Percentiles rank a stretch among this genome's conserved stretches.
Conservation (phyloP, 495 filamentous ascomycete species). For the Cercophora samala region DNA sequence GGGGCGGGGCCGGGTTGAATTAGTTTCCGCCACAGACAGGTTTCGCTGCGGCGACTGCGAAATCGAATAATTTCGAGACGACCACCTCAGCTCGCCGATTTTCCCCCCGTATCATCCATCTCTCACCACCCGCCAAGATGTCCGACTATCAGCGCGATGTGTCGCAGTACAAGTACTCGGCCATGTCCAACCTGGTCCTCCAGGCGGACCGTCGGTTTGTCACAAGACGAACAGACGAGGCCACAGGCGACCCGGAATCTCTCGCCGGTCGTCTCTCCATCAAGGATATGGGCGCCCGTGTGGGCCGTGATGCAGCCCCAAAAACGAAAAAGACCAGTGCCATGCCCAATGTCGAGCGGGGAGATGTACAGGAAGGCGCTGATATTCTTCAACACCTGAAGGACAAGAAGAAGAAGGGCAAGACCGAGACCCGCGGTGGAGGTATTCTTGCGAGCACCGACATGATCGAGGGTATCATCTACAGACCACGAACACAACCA, state of each 20-base stretch:
- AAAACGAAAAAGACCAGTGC: conserved; percentile 70
- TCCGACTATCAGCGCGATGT: conserved; percentile 83
- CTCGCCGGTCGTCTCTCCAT: conserved; percentile 91
- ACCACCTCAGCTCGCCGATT: not conserved
- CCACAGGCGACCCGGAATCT: conserved; percentile 95
- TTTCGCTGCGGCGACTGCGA: not conserved
- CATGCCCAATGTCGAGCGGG: conserved; percentile 67
- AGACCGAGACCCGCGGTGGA: conserved; percentile 70
- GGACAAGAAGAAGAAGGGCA: conserved; percentile 61
- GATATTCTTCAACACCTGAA: conserved; percentile 85
- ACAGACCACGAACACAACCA: conserved; percentile 85
- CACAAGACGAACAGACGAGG: conserved; percentile 86
- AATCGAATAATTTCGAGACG: not conserved
- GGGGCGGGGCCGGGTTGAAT: conserved; percentile 21
- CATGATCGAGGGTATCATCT: conserved; percentile 77
- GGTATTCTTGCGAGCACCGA: conserved; percentile 84
- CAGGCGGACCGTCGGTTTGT: conserved; percentile 97
- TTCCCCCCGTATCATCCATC: not conserved
- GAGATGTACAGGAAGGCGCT: conserved; percentile 75
- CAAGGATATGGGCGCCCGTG: conserved; percentile 86
- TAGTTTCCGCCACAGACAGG: conserved; percentile 15
- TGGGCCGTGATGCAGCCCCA: conserved; percentile 73
- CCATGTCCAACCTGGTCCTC: conserved; percentile 99
- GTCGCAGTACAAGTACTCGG: conserved; percentile 99
- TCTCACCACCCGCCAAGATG: conserved; percentile 51